Base-by-base conservation (phyloP, 768 basidiomycete genomes). In the Leucocoprinus leucothites region DNA sequence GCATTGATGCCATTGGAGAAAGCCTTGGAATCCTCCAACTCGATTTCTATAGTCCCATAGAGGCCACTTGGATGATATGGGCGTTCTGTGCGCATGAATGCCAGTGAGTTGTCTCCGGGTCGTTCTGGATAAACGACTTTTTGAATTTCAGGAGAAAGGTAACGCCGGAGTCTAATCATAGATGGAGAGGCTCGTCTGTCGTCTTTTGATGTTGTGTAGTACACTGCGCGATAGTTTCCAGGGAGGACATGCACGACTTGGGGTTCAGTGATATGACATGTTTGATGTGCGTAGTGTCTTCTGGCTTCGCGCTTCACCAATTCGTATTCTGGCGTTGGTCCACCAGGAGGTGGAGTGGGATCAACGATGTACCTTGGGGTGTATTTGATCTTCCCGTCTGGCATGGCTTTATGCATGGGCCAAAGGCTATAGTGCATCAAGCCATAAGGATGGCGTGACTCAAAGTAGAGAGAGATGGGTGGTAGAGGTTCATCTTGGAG, bases 181-280 rank as follows among this genome's bases (percentile, higher is more conserved):
- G 67, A 61, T 0, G 70, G 71, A 2, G 70, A 53, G 41, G 72
- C 71, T 24, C 61, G 67, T 25, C 65, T 63, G 50, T 73, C 69
- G 47, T 65, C 62, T 18, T 63, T 50, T 3, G 67, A 61, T 25
- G 72, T 65, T 16, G 71, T 71, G 58, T 74, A 77, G 40, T 78
- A 61, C 18, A 82, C 60, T 6, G 77, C 72, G 35, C 77, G 76
- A 56, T 67, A 70, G 1, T 71, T 67, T 1, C 80, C 80, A 0
- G 79, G 72, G 9, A 81, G 64, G 24, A 79, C 69, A 31, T 71
- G 64, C 36, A 65, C 60, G 36, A 62, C 48, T 48, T 62, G 54
- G 2, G 68, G 67, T 25, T 67, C 44, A 51, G 62, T 60, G 48
- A 68, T 45, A 50, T 69, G 66, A 47, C 58, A 47, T 24, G 47